These are phyloP conservation scores for Peziza echinospora DNA, from an alignment of 495 filamentous ascomycete species.

Conservation along the genomic window DNA sequence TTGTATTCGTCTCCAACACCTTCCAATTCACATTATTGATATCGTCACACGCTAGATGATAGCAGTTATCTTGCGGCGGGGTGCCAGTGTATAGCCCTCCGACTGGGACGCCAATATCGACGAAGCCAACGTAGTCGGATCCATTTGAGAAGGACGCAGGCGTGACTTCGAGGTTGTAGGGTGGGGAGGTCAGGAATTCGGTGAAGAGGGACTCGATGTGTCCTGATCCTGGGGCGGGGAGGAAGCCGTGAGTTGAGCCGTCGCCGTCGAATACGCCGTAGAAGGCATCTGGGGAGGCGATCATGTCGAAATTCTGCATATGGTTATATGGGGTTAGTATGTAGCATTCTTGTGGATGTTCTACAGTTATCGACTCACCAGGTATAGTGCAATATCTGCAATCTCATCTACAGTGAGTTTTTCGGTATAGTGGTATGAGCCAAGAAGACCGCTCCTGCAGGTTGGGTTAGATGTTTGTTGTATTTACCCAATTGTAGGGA, in stretches of 20 bases:
- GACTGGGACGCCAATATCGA: conserved; percentile 22
- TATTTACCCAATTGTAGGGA: no score
- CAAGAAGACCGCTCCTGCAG: conserved; percentile 21
- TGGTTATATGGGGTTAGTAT: no score
- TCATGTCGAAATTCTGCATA: conserved; percentile 31
- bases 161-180: conserved; percentile 19
- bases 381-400: conserved; percentile 23
- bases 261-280: conserved; percentile 23
- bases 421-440: conserved; percentile 23
- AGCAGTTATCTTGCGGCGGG: conserved; percentile 23
- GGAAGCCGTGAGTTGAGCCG: conserved; percentile 19
- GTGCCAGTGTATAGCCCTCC: conserved; percentile 26
- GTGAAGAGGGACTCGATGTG: conserved; percentile 21
- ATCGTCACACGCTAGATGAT: conserved; percentile 25
- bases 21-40: conserved; percentile 23
- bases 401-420: conserved; percentile 17
- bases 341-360: no score
- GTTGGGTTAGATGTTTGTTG: no score
- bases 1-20: conserved; percentile 22
- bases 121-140: conserved; percentile 25
- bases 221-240: conserved; percentile 17
- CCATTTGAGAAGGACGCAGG: conserved; percentile 22
- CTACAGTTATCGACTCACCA: no score
- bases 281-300: conserved; percentile 21
- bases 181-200: conserved; percentile 21